A percentile compares a stretch with the other conserved stretches of the same genome.
These are phyloP conservation scores for Phylloporus arenicola DNA, from an alignment of 768 basidiomycete species.

Conservation along the genomic window DNA sequence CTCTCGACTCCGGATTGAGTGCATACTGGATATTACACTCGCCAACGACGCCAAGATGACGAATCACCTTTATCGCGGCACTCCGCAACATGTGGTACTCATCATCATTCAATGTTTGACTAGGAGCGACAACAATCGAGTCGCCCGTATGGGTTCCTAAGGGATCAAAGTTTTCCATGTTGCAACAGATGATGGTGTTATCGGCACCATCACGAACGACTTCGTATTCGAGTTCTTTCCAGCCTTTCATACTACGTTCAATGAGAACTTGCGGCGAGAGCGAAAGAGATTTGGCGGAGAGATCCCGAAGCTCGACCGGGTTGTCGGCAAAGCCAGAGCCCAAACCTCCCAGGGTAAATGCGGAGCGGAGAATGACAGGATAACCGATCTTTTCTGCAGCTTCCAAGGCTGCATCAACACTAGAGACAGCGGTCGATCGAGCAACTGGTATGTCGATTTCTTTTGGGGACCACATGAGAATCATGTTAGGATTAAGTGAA, in stretches of 20 bases:
- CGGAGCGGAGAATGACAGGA: constrained; percentile 94
- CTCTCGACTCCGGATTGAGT: constrained; percentile 83
- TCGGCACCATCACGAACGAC: constrained; percentile 98
- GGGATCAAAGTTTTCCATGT: constrained; percentile 99
- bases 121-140: constrained; percentile 98
- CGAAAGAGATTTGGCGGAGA: constrained; percentile 86
- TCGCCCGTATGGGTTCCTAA: constrained; percentile 99
- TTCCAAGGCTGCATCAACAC: constrained; percentile 84
- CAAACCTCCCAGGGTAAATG: constrained; percentile 96
- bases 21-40: constrained; percentile 99
- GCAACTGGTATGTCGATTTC: constrained; percentile 97
- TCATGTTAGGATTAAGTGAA: not conserved
- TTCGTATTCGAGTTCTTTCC: constrained; percentile 99
- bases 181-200: constrained; percentile 99
- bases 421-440: constrained; percentile 94
- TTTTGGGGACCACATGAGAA: constrained; percentile 28
- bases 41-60: constrained; percentile 87
- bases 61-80: constrained; percentile 92
- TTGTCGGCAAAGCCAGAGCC: constrained; percentile 97
- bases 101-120: constrained; percentile 94
- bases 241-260: constrained; percentile 97
- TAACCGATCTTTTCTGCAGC: constrained; percentile 93
- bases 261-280: constrained; percentile 94
- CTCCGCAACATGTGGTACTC: constrained; percentile 99
- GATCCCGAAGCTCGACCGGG: constrained; percentile 88